Conservation (phyloP, 2,329 filamentous ascomycete species). For the Nectriaceae sp. region DNA sequence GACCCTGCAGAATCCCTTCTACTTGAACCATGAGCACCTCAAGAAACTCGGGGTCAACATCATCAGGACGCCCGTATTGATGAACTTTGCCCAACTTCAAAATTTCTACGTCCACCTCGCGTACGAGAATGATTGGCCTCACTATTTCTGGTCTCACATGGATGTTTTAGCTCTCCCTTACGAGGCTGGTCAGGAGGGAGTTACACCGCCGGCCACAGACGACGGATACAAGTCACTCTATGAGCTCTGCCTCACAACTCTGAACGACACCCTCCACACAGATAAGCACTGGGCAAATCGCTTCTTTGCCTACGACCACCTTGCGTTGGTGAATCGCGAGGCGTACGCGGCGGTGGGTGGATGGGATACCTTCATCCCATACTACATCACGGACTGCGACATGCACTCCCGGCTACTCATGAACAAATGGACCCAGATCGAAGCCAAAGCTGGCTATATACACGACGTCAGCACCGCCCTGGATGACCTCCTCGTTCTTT, state of each 20-base stretch:
- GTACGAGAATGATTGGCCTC: constrained; percentile 43
- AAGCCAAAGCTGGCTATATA: constrained; percentile 43
- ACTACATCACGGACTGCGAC: constrained; percentile 60
- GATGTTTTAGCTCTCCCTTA: constrained; percentile 48
- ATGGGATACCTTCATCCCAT: constrained; percentile 61
- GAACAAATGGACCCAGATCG: constrained; percentile 43
- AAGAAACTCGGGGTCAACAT: constrained; percentile 53
- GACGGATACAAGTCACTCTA: constrained; percentile 44
- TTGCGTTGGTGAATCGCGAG: constrained; percentile 56
- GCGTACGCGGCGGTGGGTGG: constrained; percentile 53
- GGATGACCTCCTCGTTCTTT: constrained; percentile 48
- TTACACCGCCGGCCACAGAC: constrained; percentile 34
- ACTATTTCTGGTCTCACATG: constrained; percentile 61
- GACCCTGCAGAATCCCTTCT: constrained; percentile 57
- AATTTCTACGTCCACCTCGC: constrained; percentile 54
- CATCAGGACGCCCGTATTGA: constrained; percentile 50
- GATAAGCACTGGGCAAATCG: constrained; percentile 49
- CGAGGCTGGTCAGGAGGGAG: constrained; percentile 39
- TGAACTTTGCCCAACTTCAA: constrained; percentile 57
- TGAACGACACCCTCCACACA: constrained; percentile 31
- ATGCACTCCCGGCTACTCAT: constrained; percentile 52
- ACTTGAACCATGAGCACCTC: constrained; percentile 53
- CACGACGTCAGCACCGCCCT: constrained; percentile 48
- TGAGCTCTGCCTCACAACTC: constrained; percentile 39
- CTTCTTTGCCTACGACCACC: constrained; percentile 61